phyloP scores from a whole-genome alignment of 176 grass and related monocot species.

The Cenchrus purpureus region DNA sequence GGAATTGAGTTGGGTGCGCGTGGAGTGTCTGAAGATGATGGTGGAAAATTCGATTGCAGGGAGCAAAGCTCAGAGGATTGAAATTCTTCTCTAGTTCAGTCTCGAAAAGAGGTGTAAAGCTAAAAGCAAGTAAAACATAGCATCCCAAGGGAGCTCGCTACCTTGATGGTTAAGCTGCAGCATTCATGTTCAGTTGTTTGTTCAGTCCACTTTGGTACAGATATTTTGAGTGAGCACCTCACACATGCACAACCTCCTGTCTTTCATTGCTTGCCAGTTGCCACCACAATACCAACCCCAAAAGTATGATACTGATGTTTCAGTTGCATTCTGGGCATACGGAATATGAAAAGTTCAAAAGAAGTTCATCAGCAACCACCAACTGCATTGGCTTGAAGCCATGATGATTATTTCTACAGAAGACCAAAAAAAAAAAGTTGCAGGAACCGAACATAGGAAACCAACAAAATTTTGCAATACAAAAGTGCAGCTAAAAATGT shows the following conservation, averaged over 20 bases:
- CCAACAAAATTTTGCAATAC: not conserved
- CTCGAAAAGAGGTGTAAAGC: not conserved
- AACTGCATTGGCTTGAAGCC: not conserved
- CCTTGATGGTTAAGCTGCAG: slow-evolving; percentile 24
- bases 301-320: slow-evolving; percentile 1
- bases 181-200: not conserved
- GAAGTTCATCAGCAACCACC: not conserved
- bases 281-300: not conserved
- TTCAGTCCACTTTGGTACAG: not conserved
- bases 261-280: slow-evolving; percentile 12
- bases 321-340: not conserved
- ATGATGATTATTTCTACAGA: not conserved
- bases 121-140: not conserved
- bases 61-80: not conserved
- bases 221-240: slow-evolving; percentile 1
- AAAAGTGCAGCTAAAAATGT: not conserved
- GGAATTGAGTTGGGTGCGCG: not conserved
- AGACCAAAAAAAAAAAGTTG: not conserved
- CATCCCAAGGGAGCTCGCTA: not conserved
- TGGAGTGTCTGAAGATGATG: slow-evolving; percentile 5
- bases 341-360: slow-evolving; percentile 23
- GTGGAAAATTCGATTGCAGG: not conserved
- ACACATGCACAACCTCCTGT: not conserved
- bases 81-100: not conserved
- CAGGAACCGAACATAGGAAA: not conserved